Evolutionary conservation across 1,284 basidiomycete species (phyloP), one percentile per base, ranked within the genome.

Genomic region (Cutaneotrichosporon sp.): DNA sequence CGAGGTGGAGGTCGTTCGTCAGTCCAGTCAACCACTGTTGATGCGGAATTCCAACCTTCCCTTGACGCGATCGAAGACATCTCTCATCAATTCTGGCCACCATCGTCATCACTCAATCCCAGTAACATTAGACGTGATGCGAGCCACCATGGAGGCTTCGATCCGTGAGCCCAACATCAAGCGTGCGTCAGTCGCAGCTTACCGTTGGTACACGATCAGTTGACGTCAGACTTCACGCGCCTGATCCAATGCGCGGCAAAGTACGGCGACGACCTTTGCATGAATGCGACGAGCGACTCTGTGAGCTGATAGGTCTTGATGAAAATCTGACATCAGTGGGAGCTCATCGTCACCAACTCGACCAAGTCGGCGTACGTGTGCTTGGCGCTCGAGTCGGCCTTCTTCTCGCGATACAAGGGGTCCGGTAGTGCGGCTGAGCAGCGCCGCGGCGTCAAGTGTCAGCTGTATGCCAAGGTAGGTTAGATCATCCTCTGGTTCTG

Each of bases 191-290:
- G 11, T 10, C 26, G 11, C 16, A 18, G 16, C 5, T 7, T 6
- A 13, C 2, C 40, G 5, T 4, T 13, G 34, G 34, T 36, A 36
- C 34, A 36, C 34, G 11, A 36, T 5, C 90, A 58, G 58, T 65
- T 70, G 42, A 63, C n/a, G 5, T 1, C 67, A 81, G 80, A 75
- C 50, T 80, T 81, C 64, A 71, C 77, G 8, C 70, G 72, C 18
- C 65, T 80, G 11, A 70, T 81, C 9, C 76, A 78, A 56, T 81
- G 80, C 58, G 76, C 78, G 6, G 69, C 76, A 40, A 76, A 72
- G 42, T 81, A 76, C 58, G 79, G 80, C 4, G 80, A 81, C 55
- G 80, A 81, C 47, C 71, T 81, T 36, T 69, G 75, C 61, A 76
- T 81, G 22, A 72, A 76, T 56, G 77, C 76, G 5, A 72, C 71